Base-by-base conservation (phyloP, 495 filamentous ascomycete species). In the Friedmanniomyces simplex region DNA sequence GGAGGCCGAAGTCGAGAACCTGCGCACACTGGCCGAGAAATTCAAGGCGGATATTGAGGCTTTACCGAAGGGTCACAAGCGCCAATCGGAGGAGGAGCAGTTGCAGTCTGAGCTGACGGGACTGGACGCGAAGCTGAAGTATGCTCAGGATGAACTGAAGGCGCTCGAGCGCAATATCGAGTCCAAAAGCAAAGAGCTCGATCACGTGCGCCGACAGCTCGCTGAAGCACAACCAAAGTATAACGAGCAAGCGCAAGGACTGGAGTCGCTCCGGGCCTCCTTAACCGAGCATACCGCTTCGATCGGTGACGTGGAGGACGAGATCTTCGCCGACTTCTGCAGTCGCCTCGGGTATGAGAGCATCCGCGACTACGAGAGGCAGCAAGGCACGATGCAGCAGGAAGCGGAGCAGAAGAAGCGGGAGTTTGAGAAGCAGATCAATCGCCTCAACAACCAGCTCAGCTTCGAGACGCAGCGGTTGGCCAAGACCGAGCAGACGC, bases 351-450 rank as follows among this genome's bases (percentile, higher is more conserved):
- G 89, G 0, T 97, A 93, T 68, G 78, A 83, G 20, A 84, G 89
- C 63, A 95, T 99, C 61, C 87, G 91, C 21, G 84, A 85, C 36
- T 99, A 97, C 65, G 89, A 96, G 69, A 85, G 83, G 7, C 90
- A 94, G 57, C 93, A 97, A 68, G 93, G 93, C 34, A 88, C 83
- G 14, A 67, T 91, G 49, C 90, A 97, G 64, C 86, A 95, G 69
- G 90, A 97, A 64, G 85, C 83, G 39, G 82, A 85, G 1, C 82
- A 90, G 69, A 93, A 90, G 72, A 88, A 86, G 55, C 81, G 88
- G 22, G 85, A 89, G 57, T 97, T 95, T 63, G 85, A 81, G 25
- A 81, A 83, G 14, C 93, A 97, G 67, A 91, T 84, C 71, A 84
- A 83, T 58, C 81, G 79, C 48, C 78, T 99, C 36, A 78, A 91